Evolutionary conservation across 2,329 filamentous ascomycete genomes (phyloP), one percentile per base, ranked within the genome.

Genomic region (Clonostachys solani): DNA sequence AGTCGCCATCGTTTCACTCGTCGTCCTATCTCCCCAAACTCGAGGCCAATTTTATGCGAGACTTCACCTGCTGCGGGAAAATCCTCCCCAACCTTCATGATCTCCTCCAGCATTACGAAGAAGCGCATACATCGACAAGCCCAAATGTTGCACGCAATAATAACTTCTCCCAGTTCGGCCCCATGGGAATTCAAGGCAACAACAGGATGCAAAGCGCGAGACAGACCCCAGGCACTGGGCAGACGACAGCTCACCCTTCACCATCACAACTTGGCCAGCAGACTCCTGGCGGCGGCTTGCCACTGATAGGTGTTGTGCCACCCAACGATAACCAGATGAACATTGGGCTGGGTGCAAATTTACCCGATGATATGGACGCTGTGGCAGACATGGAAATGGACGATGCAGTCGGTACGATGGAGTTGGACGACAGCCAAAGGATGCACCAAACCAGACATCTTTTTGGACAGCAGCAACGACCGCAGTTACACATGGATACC

Each of bases 331-430:
- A 68, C 40, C 67, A 72, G 44, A 68, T 74, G 54, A 60, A 73
- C 48, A 66, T 66, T 47, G 67, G 78, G 48, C 73, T 54, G 37
- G 57, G 56, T 15, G 23, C 34, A 43, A 67, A 60, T 46, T 50
- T 68, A 38, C 60, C 61, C 40, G 68, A 86, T 50, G 87, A 95
- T 50, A 83, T 95, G 74, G 92, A 95, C 60, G 83, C 89, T 16
- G 81, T 95, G 33, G 91, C 90, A 45, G 90, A 95, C 60, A 96
- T 97, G 92, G 92, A 97, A 60, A 88, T 97, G 86, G 92, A 97
- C 60, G 91, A 96, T 57, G 80, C 84, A 8, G 75, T 88, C 43
- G 84, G 81, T 5, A 72, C 76, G 45, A 79, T 85, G 78, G 82
- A 86, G 48, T 71, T 83, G 58, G 77, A 83, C 42, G 78, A 83